Base-by-base conservation (phyloP, 371 early-diverging fungal species). In the Gilbertella persicaria region DNA sequence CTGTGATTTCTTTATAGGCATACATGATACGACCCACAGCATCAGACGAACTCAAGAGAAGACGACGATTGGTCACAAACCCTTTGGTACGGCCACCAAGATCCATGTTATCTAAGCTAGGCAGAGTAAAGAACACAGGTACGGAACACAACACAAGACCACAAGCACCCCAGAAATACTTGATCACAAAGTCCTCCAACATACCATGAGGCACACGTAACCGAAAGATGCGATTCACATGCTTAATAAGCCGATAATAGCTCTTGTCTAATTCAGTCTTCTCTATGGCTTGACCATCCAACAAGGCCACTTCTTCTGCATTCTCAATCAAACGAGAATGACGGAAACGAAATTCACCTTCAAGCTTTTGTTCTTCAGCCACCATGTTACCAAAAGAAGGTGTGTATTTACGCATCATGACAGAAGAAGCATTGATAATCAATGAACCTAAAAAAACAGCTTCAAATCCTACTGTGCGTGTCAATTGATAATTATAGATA, bases 131-230 rank as follows among this genome's bases (percentile, higher is more conserved):
- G 70, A 97, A 97, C 19, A 96, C 97, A 1, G 98, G 98, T 12
- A 89, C 89, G 8, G 91, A 84, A 51, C 94, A 91, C 28, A 95
- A 83, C 5, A 94, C 71, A 33, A 97, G 80, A 33, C 98, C 98
- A 50, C 90, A 84, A 6, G 95, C 97, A 45, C 94, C 93, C 97
- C 98, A 97, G 58, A 90, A 89, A 78, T 93, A 93, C 63, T 93
- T 93, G 73, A 93, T 91, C 40, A 95, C 84, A 69, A 93, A 93
- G 55, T 92, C 92, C 50, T 92, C 93, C 60, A 94, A 66, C 92
- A 92, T 92, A 41, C 91, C 89, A 68, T 92, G 92, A 43, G 84
- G 87, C 24, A 92, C 86, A 28, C 91, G 80, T 46, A 89, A 75
- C 38, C 85, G 79, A 71, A 87, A 91, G 53, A 91, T 80, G 29